Conservation (phyloP, 495 filamentous ascomycete species). For the Aspergillus panamensis region DNA sequence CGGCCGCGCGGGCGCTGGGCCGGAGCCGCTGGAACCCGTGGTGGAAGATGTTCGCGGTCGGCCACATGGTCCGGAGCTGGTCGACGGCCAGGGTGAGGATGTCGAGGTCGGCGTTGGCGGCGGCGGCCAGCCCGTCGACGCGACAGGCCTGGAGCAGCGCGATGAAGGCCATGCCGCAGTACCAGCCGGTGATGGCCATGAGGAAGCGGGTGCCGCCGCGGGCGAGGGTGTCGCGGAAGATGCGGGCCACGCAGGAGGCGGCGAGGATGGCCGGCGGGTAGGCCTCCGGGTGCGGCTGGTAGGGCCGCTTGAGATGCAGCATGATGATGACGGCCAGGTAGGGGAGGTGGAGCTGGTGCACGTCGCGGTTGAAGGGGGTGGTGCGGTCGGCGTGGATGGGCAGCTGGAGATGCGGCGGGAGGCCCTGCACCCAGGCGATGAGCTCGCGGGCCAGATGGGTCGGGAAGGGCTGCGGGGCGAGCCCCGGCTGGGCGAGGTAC, state of each 20-base stretch:
- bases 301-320: conserved; percentile 30
- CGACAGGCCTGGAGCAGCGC: conserved; percentile 32
- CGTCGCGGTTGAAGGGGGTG: conserved; percentile 29
- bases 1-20: conserved; percentile 13
- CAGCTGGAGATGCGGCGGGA: conserved; percentile 30
- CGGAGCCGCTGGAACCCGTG: conserved; percentile 30
- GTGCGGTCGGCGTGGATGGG: conserved; percentile 28
- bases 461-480: conserved; percentile 15
- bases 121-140: conserved; percentile 25
- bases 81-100: conserved; percentile 27
- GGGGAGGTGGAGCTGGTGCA: conserved; percentile 36
- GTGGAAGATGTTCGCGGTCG: conserved; percentile 32
- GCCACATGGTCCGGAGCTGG: conserved; percentile 33
- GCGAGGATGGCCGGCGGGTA: conserved; percentile 35
- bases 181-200: conserved; percentile 41
- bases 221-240: conserved; percentile 32
- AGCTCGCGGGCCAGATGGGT: conserved; percentile 29
- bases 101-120: conserved; percentile 32
- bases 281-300: conserved; percentile 29
- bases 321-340: conserved; percentile 38
- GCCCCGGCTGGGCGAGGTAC: conserved; percentile 22
- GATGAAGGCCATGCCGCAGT: conserved; percentile 35
- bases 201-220: conserved; percentile 34
- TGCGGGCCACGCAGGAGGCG: conserved; percentile 33
- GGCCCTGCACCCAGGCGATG: conserved; percentile 29